A percentile compares a stretch with the other conserved stretches of the same genome.
Conservation (phyloP, 129 eudicot species). For the Pittosporum tobira region DNA sequence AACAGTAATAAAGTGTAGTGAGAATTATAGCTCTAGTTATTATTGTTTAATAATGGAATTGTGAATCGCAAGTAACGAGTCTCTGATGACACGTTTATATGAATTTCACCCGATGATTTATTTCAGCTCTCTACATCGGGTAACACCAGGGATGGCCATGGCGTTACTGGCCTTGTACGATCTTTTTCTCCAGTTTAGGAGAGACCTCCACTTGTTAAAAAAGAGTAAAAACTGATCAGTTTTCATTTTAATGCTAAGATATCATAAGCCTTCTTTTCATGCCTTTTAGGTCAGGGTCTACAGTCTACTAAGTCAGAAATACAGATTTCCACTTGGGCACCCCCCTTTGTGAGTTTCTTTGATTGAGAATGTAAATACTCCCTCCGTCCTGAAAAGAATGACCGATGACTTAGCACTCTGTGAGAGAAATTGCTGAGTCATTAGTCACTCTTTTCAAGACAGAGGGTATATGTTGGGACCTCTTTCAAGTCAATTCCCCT, state of each 20-base stretch:
- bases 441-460: no score
- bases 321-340: not conserved
- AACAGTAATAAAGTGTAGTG: not conserved
- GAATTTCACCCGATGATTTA: no score
- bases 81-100: no score
- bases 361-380: not conserved
- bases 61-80: no score
- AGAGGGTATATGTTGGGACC: not conserved
- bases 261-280: not conserved
- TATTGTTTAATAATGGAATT: no score
- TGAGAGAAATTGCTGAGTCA: no score
- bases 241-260: not conserved
- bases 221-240: not conserved
- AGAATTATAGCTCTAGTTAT: no score
- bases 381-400: no score
- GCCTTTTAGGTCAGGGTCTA: not conserved
- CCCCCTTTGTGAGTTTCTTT: not conserved
- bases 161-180: no score
- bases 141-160: no score
- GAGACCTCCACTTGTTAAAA: not conserved
- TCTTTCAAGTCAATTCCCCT: not conserved
- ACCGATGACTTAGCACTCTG: no score
- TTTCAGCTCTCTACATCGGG: no score
- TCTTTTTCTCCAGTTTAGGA: not conserved
- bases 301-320: not conserved